Evolutionary conservation across 2,329 filamentous ascomycete genomes (phyloP), one percentile per base, ranked within the genome.

Genomic region (Stachybotrys elegans): DNA sequence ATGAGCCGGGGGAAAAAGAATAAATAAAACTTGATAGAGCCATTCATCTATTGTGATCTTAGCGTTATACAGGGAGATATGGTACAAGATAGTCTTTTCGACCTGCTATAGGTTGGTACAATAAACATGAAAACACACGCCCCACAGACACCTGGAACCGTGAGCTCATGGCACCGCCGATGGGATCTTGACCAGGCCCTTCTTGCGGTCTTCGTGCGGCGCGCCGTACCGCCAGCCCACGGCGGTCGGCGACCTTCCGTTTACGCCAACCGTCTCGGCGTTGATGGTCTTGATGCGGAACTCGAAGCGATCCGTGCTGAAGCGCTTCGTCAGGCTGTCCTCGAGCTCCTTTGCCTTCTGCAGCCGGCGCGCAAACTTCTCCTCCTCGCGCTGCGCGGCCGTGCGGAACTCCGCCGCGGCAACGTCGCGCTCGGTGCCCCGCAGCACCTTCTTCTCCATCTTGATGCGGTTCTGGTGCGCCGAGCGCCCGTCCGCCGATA

Each of bases 131-230:
- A n/a, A n/a, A n/a, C n/a, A n/a, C n/a, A n/a, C n/a, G n/a, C n/a
- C n/a, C n/a, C n/a, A n/a, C n/a, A n/a, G n/a, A n/a, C n/a, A n/a
- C n/a, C n/a, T n/a, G n/a, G n/a, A n/a, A n/a, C n/a, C n/a, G n/a
- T n/a, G n/a, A n/a, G n/a, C 16, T 71, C 53, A 79, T 47, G 74
- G 76, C 43, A 84, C 79, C 43, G 70, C 75, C 27, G 76, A 83
- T 19, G 83, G 82, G 57, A 86, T 85, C 73, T 85, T 86, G 66
- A 83, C 64, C 58, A 76, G 57, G n/a, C 78, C 81, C 53, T 74
- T 77, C 65, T 74, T 78, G 45, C 83, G 73, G 57, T 86, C 83
- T 56, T 78, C 71, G 50, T 72, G 69, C 11, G 83, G 82, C 48
- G 73, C 73, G 48, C 83, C 83, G 53, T 86, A 86, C 47, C 79